Evolutionary conservation across 2,329 filamentous ascomycete genomes (phyloP), one percentile per base, ranked within the genome.

Genomic region (Elsinoe australis): DNA sequence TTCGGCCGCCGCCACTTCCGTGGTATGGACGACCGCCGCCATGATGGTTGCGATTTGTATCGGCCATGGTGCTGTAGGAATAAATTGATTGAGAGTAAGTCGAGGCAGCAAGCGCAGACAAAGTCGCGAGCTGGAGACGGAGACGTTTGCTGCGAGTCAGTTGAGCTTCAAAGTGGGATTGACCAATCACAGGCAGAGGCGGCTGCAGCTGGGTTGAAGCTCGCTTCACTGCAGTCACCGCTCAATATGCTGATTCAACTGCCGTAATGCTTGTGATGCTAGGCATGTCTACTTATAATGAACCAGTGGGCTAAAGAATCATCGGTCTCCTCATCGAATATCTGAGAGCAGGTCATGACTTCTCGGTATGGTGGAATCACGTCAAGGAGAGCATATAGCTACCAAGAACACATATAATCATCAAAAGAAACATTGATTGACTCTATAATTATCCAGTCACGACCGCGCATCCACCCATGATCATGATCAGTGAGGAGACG

Each of bases 1-100:
- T 94, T 64, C 84, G 80, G 58, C 78, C 79, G 64, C 75, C 75
- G 62, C 81, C 58, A 29, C 57, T 55, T 24, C 39, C 39, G 26
- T 44, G 39, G 24, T 44, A 44, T 4, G 39, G 39, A 21, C 39
- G 39, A 14, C 39, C 39, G 33, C 52, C 51, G 38, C 54, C 52
- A 28, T 55, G 58, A 49, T 58, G 51, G 22, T 55, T 52, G 18
- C 52, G 47, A 28, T 62, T 59, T 18, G 52, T 52, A 47, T 64
- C 61, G 12, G 57, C 60, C 61, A 64, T 64, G 22, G 31, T 49
- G 36, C 28, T 28, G n/a, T 18, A 7, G 32, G 18, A 7, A 8
- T 18, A 18, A 35, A 21, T 45, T 36, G 26, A 41, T 36, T 49
- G 39, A 29, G 39, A 31, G 39, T 15, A 32, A 31, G 39, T 44